Percentiles rank a stretch among this genome's conserved stretches.
Conservation (phyloP, 495 filamentous ascomycete species). For the Hyphodiscus hymeniophilus region DNA sequence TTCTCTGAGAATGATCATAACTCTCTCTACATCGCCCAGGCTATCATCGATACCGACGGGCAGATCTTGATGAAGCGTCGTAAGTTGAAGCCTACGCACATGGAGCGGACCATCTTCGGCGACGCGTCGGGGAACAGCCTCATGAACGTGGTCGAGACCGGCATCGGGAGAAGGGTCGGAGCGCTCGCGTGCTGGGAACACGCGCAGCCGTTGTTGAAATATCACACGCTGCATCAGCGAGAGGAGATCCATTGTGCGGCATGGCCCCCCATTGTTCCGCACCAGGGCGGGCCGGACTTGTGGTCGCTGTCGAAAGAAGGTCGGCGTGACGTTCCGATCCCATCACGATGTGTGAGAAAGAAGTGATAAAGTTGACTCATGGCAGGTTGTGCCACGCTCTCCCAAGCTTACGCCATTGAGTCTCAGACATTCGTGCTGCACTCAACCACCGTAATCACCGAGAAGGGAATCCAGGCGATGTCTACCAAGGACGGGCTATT, state of each 20-base stretch:
- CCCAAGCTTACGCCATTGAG: slow-evolving; percentile 41
- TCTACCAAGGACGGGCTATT: slow-evolving; percentile 26
- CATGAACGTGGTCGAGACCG: slow-evolving; percentile 34
- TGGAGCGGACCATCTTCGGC: slow-evolving; percentile 54
- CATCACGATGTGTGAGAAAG: no score
- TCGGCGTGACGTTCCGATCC: no score
- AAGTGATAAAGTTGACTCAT: no score
- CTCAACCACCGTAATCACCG: slow-evolving; percentile 5
- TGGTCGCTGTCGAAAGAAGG: slow-evolving; percentile 28
- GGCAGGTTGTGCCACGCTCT: slow-evolving; percentile 26
- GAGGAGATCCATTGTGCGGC: slow-evolving; percentile 50
- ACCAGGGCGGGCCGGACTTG: slow-evolving; percentile 18
- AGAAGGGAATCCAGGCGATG: slow-evolving; percentile 33
- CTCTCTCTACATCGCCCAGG: slow-evolving; percentile 51
- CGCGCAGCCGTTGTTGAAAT: slow-evolving; percentile 51
- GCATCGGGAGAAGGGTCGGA: slow-evolving; percentile 27
- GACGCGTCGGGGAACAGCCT: slow-evolving; percentile 39
- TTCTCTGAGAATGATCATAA: slow-evolving; percentile 41
- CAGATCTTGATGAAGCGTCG: slow-evolving; percentile 35
- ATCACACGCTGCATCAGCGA: slow-evolving; percentile 39
- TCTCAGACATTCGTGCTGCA: slow-evolving; percentile 39
- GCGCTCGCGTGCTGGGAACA: slow-evolving; percentile 46
- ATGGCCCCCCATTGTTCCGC: slow-evolving; percentile 38
- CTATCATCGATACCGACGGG: slow-evolving; percentile 38
- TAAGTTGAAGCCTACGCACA: slow-evolving; percentile 55